Conservation (phyloP, 2,329 filamentous ascomycete genomes). For the Berkeleyomyces rouxiae region DNA sequence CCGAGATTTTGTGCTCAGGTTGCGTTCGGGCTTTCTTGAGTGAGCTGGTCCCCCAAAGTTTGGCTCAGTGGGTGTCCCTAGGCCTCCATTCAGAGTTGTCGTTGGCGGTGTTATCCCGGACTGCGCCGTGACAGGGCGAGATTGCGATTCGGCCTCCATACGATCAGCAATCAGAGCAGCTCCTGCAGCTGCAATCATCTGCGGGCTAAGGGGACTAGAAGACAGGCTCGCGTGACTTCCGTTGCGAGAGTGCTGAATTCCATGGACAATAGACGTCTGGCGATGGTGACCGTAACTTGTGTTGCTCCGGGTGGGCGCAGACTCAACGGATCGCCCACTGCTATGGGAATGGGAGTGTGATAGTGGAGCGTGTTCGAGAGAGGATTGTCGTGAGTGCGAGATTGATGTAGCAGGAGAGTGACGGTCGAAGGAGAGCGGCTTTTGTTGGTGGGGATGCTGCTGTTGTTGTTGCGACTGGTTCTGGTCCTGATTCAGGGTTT, state of each 20-base stretch:
- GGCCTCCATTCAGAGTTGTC: slow-evolving; percentile 14
- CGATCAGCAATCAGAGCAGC: slow-evolving; percentile 36
- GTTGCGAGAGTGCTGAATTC: slow-evolving; percentile 82
- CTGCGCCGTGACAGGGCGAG: slow-evolving; percentile 22
- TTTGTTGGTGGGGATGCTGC: not conserved
- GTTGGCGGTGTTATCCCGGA: slow-evolving; percentile 27
- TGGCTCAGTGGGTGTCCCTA: slow-evolving; percentile 30
- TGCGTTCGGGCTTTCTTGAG: slow-evolving; percentile 38
- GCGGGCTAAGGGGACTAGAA: slow-evolving; percentile 72
- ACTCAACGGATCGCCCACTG: slow-evolving; percentile 26
- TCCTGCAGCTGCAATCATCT: slow-evolving; percentile 59
- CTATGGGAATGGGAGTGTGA: slow-evolving; percentile 18
- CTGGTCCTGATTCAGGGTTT: not conserved
- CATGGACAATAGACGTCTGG: slow-evolving; percentile 94
- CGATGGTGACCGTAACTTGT: slow-evolving; percentile 69
- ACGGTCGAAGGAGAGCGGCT: not conserved
- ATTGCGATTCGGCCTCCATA: slow-evolving; percentile 31
- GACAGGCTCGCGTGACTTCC: slow-evolving; percentile 68
- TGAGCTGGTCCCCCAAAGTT: slow-evolving; percentile 26
- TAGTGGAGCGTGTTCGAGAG: slow-evolving; percentile 33
- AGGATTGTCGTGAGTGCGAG: slow-evolving; percentile 41
- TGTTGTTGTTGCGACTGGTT: not conserved
- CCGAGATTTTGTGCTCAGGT: slow-evolving; percentile 46
- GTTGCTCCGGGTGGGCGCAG: slow-evolving; percentile 30
- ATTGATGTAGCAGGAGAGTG: slow-evolving; percentile 21